Evolutionary conservation across 1,139 yeast genomes (phyloP).

Genomic region (Kodamaea plutei): DNA sequence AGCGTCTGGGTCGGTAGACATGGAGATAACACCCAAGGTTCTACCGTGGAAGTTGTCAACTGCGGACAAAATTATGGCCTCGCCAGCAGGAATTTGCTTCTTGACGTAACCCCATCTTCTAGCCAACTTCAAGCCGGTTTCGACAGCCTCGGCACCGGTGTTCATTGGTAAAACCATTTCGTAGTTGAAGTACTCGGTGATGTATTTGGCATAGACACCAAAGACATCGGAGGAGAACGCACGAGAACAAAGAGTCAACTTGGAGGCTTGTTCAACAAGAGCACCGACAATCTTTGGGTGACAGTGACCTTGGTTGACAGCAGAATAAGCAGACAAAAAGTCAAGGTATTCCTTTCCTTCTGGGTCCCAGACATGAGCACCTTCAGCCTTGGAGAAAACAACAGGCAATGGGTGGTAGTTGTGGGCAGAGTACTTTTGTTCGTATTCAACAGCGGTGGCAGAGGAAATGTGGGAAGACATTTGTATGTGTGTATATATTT

Average conservation of each 20-base stretch:
- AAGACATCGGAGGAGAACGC: constrained; percentile 91
- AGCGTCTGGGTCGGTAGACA: constrained; percentile 96
- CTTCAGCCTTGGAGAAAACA: constrained; percentile 78
- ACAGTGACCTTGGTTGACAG: constrained; percentile 98
- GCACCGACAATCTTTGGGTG: constrained; percentile 91
- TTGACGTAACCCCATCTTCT: constrained; percentile 95
- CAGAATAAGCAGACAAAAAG: constrained; percentile 89
- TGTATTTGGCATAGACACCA: constrained; percentile 81
- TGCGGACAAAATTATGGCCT: constrained; percentile 86
- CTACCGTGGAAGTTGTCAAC: constrained; percentile 93
- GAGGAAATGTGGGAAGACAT: constrained; percentile 48
- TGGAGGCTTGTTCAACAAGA: constrained; percentile 79
- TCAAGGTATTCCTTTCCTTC: constrained; percentile 88
- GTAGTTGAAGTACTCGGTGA: constrained; percentile 84
- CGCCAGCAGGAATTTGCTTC: constrained; percentile 76
- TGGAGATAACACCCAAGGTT: constrained; percentile 89
- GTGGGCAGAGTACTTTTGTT: constrained; percentile 84
- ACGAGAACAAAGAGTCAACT: constrained; percentile 81
- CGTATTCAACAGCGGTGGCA: constrained; percentile 61
- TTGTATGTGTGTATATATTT: constrained; percentile 4
- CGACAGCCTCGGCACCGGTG: constrained; percentile 99
- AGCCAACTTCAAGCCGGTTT: constrained; percentile 89
- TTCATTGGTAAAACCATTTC: constrained; percentile 97
- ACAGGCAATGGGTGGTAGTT: constrained; percentile 97
- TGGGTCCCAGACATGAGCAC: constrained; percentile 98